These are phyloP conservation scores for Hypoxylon sp. DNA, from an alignment of 2,329 filamentous ascomycete species.

Conservation along the genomic window DNA sequence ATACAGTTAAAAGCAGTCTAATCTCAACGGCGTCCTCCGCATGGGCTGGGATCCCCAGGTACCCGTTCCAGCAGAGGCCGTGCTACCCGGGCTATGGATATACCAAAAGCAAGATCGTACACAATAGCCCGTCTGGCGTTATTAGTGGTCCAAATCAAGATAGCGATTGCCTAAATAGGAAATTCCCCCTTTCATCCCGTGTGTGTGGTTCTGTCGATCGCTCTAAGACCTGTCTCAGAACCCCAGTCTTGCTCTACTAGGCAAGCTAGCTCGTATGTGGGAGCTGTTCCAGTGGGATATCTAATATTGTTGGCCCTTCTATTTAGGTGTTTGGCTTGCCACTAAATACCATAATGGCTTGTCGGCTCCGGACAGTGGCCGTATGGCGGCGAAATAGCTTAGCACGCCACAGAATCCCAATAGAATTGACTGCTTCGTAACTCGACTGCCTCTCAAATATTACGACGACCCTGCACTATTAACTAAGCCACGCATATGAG, in stretches of 20 bases:
- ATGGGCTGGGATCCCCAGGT: not conserved
- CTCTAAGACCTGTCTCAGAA: conserved; percentile 33
- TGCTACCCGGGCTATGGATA: not conserved
- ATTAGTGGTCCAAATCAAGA: conserved; percentile 6
- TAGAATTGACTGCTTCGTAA: not conserved
- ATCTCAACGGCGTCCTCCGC: too few relatives aligned
- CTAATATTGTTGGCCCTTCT: conserved; percentile 3
- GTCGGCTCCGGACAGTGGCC: not conserved
- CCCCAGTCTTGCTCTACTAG: conserved; percentile 13
- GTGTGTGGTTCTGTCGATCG: conserved; percentile 30
- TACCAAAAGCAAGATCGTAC: conserved; percentile 13
- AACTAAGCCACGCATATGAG: not conserved
- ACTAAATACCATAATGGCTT: conserved; percentile 3
- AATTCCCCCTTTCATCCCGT: conserved; percentile 23
- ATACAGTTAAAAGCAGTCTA: not conserved
- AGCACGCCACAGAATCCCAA: conserved; percentile 13
- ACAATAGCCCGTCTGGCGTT: not conserved
- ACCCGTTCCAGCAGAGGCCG: conserved; percentile 3
- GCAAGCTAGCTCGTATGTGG: conserved; percentile 1
- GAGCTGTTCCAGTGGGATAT: not conserved
- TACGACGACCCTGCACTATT: conserved; percentile 19
- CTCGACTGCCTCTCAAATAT: conserved; percentile 10
- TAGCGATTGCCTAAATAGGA: conserved; percentile 20
- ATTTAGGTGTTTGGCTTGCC: conserved; percentile 20
- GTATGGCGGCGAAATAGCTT: conserved; percentile 9